Evolutionary conservation across 2,329 filamentous ascomycete species (phyloP).

Genomic region (Alternaria dauci): DNA sequence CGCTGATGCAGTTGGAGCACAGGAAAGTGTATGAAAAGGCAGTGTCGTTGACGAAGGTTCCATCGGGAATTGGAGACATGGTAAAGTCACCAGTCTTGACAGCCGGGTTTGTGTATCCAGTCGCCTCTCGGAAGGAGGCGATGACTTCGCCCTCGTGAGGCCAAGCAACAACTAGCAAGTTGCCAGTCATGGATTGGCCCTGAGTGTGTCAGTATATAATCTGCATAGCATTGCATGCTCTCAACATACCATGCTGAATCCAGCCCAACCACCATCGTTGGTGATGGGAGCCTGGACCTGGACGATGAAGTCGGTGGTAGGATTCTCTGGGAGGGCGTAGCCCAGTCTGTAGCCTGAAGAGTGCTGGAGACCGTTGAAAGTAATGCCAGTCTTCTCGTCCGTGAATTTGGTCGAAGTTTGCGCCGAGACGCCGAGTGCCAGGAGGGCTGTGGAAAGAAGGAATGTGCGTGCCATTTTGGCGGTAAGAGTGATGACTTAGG

Average conservation of each 20-base stretch:
- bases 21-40: constrained; percentile 65
- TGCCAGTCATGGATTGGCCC: constrained; percentile 58
- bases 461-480: constrained; percentile 41
- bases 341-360: constrained; percentile 58
- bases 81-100: constrained; percentile 55
- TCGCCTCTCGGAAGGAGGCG: constrained; percentile 57
- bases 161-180: constrained; percentile 64
- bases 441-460: constrained; percentile 36
- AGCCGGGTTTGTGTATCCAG: constrained; percentile 60
- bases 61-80: constrained; percentile 58
- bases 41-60: constrained; percentile 63
- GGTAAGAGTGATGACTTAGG: constrained; percentile 9
- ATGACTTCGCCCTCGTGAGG: constrained; percentile 59
- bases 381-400: constrained; percentile 45
- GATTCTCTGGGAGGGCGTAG: constrained; percentile 60
- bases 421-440: constrained; percentile 36
- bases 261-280: constrained; percentile 60
- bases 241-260: constrained; percentile 48
- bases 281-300: constrained; percentile 58
- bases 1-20: constrained; percentile 53
- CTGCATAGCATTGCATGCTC: background rate
- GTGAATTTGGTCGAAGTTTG: constrained; percentile 40
- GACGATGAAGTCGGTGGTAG: constrained; percentile 63
- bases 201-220: constrained; percentile 29
- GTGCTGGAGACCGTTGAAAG: constrained; percentile 43